These are phyloP conservation scores for Citrullus colocynthis DNA, from an alignment of 306 rosid genomes.

Conservation along the genomic window DNA sequence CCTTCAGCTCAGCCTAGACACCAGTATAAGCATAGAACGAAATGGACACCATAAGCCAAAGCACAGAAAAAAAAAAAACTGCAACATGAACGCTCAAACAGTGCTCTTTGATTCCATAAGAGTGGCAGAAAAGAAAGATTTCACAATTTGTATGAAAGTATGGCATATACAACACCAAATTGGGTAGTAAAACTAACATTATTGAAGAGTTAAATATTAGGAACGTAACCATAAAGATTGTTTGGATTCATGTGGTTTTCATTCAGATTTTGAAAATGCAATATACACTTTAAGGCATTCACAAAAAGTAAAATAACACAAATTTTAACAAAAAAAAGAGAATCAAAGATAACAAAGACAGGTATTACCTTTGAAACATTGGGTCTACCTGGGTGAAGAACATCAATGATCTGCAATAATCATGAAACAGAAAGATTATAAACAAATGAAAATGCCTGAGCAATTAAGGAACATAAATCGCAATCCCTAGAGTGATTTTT, in stretches of 20 bases:
- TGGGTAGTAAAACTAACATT: neutral
- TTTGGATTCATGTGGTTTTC: neutral
- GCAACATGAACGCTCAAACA: neutral
- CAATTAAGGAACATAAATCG: neutral
- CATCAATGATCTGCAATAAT: conserved; percentile 51
- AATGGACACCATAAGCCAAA: neutral
- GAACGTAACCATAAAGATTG: neutral
- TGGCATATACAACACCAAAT: neutral
- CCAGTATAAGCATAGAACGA: neutral
- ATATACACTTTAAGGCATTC: neutral
- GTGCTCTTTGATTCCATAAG: neutral
- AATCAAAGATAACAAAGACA: neutral
- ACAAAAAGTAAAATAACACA: neutral
- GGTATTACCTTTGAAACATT: conserved; percentile 69
- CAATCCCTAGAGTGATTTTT: neutral
- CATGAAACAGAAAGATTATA: neutral
- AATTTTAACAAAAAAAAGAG: neutral
- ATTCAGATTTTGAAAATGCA: neutral
- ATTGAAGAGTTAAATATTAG: neutral
- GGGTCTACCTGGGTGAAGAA: conserved; percentile 88
- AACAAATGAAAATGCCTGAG: neutral
- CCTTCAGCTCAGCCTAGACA: conserved; percentile 77
- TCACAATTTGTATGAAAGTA: neutral
- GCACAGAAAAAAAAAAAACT: too few species aligned
- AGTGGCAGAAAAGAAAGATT: neutral